Conservation (phyloP, 257 asterid species). For the Avicennia marina region DNA sequence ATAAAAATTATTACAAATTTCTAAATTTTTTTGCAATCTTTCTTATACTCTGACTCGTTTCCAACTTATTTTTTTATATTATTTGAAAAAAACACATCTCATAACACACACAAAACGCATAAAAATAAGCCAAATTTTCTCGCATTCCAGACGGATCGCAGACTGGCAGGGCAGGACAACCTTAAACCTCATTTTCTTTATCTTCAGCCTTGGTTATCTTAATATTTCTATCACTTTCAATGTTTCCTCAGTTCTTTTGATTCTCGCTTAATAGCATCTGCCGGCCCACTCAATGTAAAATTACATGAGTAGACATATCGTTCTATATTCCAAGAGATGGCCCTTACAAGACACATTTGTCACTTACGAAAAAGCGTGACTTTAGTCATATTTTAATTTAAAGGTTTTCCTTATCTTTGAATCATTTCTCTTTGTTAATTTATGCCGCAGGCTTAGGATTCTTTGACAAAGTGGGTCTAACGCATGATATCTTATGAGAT, state of each 20-base stretch:
- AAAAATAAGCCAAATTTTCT: background rate
- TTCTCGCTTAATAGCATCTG: too few relatives aligned
- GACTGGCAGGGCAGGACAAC: conserved; percentile 26
- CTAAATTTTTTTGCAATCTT: too few relatives aligned
- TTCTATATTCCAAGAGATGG: background rate
- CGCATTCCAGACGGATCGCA: background rate
- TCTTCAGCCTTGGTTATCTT: conserved; percentile 16
- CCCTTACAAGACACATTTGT: background rate
- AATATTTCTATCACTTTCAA: background rate
- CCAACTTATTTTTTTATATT: too few relatives aligned
- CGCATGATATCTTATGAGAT: too few relatives aligned
- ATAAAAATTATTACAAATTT: too few relatives aligned
- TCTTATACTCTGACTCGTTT: too few relatives aligned
- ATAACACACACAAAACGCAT: too few relatives aligned
- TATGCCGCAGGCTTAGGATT: too few relatives aligned
- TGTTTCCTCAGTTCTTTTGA: background rate
- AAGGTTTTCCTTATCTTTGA: too few relatives aligned
- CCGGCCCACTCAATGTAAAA: background rate
- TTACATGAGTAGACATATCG: background rate
- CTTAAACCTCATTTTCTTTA: conserved; percentile 31
- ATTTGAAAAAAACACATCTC: background rate
- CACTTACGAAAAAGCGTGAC: background rate
- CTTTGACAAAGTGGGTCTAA: too few relatives aligned
- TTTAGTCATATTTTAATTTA: too few relatives aligned
- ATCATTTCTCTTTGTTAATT: too few relatives aligned